Evolutionary conservation across 345 rosid species (phyloP).

Genomic region (Viola odorata): DNA sequence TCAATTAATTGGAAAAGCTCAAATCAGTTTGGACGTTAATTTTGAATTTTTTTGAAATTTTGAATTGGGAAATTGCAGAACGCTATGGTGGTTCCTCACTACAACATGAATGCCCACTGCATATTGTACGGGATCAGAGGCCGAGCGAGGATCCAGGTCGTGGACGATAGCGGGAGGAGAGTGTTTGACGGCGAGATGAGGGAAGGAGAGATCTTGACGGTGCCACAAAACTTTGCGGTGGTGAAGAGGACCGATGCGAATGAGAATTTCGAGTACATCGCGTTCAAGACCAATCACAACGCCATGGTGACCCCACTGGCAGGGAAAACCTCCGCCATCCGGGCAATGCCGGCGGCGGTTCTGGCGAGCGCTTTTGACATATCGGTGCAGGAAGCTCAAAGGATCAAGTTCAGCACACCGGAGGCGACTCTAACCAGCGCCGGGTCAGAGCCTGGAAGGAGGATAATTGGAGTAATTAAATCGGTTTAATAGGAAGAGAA

Average conservation of each 20-base stretch:
- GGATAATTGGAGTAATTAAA: constrained; percentile 5
- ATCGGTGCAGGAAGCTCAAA: constrained; percentile 48
- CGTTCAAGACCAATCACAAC: constrained; percentile 60
- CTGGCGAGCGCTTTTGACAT: constrained; percentile 43
- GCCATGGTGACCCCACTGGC: constrained; percentile 42
- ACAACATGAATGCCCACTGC: constrained; percentile 55
- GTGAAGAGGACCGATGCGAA: constrained; percentile 34
- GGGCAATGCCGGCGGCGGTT: constrained; percentile 53
- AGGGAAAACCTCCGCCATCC: constrained; percentile 44
- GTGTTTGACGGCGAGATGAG: constrained; percentile 49
- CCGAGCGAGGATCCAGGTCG: constrained; percentile 47
- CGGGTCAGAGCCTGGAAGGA: constrained; percentile 26
- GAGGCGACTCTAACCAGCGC: constrained; percentile 32
- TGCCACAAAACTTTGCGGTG: constrained; percentile 65
- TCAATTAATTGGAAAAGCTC: too few relatives aligned
- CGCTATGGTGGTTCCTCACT: constrained; percentile 57
- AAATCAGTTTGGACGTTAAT: background rate
- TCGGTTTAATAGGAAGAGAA: too few relatives aligned
- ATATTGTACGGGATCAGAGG: constrained; percentile 57
- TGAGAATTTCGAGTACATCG: constrained; percentile 54
- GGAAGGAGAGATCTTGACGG: constrained; percentile 51
- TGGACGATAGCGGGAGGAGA: constrained; percentile 41
- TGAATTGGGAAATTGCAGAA: constrained; percentile 29
- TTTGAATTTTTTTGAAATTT: background rate
- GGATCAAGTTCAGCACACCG: constrained; percentile 42